Evolutionary conservation across 1,284 basidiomycete genomes (phyloP).

Genomic region (Ustilago lituana): DNA sequence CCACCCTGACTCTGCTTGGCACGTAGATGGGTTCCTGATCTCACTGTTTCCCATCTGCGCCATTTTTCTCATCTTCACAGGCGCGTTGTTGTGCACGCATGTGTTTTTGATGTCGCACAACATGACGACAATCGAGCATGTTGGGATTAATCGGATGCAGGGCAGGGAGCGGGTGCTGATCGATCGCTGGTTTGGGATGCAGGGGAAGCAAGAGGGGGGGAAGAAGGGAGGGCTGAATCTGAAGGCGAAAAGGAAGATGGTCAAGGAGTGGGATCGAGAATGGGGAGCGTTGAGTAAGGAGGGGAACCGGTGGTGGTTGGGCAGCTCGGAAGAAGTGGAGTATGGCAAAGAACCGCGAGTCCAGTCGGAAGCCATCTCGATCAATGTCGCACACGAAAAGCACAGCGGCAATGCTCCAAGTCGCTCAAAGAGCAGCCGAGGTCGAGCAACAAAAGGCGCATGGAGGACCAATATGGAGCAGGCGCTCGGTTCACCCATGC

Average conservation of each 20-base stretch:
- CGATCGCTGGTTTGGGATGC: constrained; percentile 51
- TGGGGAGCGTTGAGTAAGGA: constrained; percentile 80
- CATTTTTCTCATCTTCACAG: constrained; percentile 78
- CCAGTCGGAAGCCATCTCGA: neutral
- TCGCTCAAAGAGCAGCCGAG: neutral
- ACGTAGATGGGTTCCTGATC: constrained; percentile 75
- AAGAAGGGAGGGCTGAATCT: constrained; percentile 28
- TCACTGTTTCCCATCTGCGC: constrained; percentile 74
- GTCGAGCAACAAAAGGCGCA: neutral
- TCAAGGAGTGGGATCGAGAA: constrained; percentile 75
- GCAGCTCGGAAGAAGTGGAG: constrained; percentile 16
- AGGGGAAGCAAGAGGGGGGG: neutral
- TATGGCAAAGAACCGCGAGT: neutral
- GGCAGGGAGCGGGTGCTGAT: constrained; percentile 74
- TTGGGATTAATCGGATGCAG: constrained; percentile 72
- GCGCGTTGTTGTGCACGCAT: constrained; percentile 74
- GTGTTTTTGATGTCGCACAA: constrained; percentile 74
- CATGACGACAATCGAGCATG: constrained; percentile 81
- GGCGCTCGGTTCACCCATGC: constrained; percentile 7
- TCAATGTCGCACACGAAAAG: constrained; percentile 9
- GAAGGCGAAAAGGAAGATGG: constrained; percentile 31
- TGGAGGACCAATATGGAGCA: constrained; percentile 25
- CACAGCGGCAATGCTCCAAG: neutral
- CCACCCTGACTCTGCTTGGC: constrained; percentile 34
- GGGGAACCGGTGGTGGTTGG: constrained; percentile 87